Evolutionary conservation across 2,329 filamentous ascomycete species (phyloP).

Genomic region (Westerdykella ornata): DNA sequence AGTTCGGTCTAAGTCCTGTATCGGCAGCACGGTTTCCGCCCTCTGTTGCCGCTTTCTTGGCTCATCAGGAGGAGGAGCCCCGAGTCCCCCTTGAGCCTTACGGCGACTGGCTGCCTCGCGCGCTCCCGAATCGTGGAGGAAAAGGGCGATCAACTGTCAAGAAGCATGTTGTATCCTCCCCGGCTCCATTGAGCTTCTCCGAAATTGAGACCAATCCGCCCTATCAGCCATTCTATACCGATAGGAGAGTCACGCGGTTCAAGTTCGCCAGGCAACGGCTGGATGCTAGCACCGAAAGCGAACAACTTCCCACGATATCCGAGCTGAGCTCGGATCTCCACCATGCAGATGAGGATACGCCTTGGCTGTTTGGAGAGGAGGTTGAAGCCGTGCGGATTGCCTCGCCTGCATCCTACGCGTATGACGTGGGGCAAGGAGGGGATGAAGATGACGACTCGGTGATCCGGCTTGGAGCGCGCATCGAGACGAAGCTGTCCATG

Average conservation of each 20-base stretch:
- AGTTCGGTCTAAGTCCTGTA: slow-evolving; percentile 60
- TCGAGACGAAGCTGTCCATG: slow-evolving; percentile 43
- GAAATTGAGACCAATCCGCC: slow-evolving; percentile 95
- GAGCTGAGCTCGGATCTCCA: slow-evolving; percentile 26
- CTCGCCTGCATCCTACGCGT: slow-evolving; percentile 31
- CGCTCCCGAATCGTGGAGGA: slow-evolving; percentile 17
- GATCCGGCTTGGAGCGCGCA: slow-evolving; percentile 44
- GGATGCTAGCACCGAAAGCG: slow-evolving; percentile 17
- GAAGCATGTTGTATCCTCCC: slow-evolving; percentile 13
- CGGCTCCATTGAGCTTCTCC: slow-evolving; percentile 56
- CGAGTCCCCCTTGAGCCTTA: slow-evolving; percentile 20
- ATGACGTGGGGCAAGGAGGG: slow-evolving; percentile 20
- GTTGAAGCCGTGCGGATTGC: slow-evolving; percentile 45
- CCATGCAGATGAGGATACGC: slow-evolving; percentile 28
- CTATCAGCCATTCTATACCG: slow-evolving; percentile 93
- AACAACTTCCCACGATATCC: slow-evolving; percentile 12
- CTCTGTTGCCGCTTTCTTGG: slow-evolving; percentile 25
- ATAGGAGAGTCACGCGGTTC: slow-evolving; percentile 72
- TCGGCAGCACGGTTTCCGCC: slow-evolving; percentile 48
- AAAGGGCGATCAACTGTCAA: slow-evolving; percentile 10
- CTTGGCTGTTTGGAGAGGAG: slow-evolving; percentile 51
- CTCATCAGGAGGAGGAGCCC: slow-evolving; percentile 22
- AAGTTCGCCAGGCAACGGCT: slow-evolving; percentile 48
- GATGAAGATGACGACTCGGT: slow-evolving; percentile 39
- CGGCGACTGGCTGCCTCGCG: slow-evolving; percentile 33